Evolutionary conservation across 2,329 filamentous ascomycete species (phyloP).

Genomic region (Bipolaris victoriae): DNA sequence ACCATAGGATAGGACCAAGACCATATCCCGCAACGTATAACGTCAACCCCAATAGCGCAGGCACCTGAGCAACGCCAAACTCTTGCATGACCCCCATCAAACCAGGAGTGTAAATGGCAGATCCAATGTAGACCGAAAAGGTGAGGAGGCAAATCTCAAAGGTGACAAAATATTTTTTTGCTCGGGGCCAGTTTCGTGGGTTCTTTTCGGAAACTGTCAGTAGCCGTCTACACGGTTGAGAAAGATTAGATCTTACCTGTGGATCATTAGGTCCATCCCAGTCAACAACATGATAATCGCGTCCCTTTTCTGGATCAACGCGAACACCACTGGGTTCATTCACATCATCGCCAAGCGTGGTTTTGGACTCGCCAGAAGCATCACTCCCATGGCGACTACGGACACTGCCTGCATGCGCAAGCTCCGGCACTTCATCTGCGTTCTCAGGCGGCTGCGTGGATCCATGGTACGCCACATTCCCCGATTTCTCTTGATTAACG

Average conservation of each 20-base stretch:
- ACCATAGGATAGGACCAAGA: slow-evolving; percentile 43
- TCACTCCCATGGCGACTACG: slow-evolving; percentile 17
- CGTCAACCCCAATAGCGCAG: slow-evolving; percentile 54
- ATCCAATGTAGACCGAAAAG: slow-evolving; percentile 61
- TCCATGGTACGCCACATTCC: slow-evolving; percentile 56
- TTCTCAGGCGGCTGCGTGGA: slow-evolving; percentile 45
- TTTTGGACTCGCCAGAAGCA: slow-evolving; percentile 20
- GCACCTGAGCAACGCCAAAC: slow-evolving; percentile 60
- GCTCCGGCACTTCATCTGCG: slow-evolving; percentile 32
- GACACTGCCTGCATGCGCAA: slow-evolving; percentile 15
- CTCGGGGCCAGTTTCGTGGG: slow-evolving; percentile 55
- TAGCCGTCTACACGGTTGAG: background rate
- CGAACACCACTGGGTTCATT: slow-evolving; percentile 50
- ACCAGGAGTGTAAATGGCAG: slow-evolving; percentile 57
- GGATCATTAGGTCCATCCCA: slow-evolving; percentile 60
- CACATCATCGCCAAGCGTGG: slow-evolving; percentile 24
- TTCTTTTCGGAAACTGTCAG: slow-evolving; percentile 39
- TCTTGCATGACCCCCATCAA: slow-evolving; percentile 54
- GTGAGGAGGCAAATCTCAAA: slow-evolving; percentile 57
- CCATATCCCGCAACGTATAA: slow-evolving; percentile 42
- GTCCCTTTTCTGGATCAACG: slow-evolving; percentile 60
- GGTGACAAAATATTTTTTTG: slow-evolving; percentile 54
- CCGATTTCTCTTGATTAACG: slow-evolving; percentile 58
- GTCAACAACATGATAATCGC: slow-evolving; percentile 57
- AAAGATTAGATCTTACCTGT: slow-evolving; percentile 27